Base-by-base conservation (phyloP, 176 grass and related monocot genomes). In the Thalia dealbata region DNA sequence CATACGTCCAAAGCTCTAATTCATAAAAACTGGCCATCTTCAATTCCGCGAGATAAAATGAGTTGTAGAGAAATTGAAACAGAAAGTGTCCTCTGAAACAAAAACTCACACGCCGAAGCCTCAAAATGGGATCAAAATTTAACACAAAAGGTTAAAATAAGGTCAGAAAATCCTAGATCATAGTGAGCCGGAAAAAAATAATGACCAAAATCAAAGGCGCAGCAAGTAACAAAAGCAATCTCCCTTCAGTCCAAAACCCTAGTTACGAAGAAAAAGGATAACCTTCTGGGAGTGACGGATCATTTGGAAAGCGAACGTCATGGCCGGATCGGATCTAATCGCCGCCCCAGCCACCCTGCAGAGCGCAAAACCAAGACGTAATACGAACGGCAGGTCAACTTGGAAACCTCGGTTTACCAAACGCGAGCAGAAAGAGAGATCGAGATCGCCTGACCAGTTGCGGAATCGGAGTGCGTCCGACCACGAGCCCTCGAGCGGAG, bases 201-300 rank as follows among this genome's bases (percentile, higher is more conserved):
- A 0, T 14, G 6, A 32, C 14, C 13, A 14, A 16, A 30, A 14
- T 30, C 61, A 14, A 32, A 30, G 29, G 14, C 15, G 13, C 13
- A 62, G 28, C 10, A 10, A 27, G 13, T 15, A 14, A 30, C 3
- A 35, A 64, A 7, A 32, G 3, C 25, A 27, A 30, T 27, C 24
- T 32, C 7, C 5, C 0, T 13, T 30, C 61, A 27, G 27, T 64
- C 14, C 13, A 64, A 64, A 50, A 14, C 12, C 9, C 12, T 23
- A 46, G 16, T 48, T 9, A 30, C 19, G n/a, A 48, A 48, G 32
- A 38, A 16, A 45, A 70, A 2, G n/a, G 42, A 60, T 1, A 60
- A 70, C 67, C 67, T 70, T 70, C 9, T 32, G 35, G 42, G 42
- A 70, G 38, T 70, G 67, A 46, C 67, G 67, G 43, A 70, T n/a